Evolutionary conservation across 495 filamentous ascomycete genomes (phyloP).

Genomic region (Glutinoglossum americanum): DNA sequence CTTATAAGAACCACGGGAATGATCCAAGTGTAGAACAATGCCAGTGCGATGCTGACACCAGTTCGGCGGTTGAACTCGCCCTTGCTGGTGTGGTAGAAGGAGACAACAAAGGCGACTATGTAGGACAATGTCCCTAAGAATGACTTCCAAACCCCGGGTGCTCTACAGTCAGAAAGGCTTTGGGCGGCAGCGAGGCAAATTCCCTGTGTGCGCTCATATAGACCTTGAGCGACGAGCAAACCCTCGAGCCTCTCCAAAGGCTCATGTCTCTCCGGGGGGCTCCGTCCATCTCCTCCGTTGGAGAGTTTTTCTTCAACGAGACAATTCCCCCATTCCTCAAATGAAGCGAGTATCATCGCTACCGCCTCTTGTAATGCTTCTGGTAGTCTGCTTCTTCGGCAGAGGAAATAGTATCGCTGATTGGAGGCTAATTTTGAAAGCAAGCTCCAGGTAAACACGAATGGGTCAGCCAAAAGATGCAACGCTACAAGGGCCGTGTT

Average conservation of each 20-base stretch:
- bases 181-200: not conserved
- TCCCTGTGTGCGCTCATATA: too few species aligned
- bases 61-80: not conserved
- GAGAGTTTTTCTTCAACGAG: not conserved
- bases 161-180: not conserved
- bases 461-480: not conserved
- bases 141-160: not conserved
- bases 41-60: not conserved
- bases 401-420: not conserved
- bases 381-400: not conserved
- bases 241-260: too few species aligned
- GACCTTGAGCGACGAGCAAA: too few species aligned
- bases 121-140: not conserved
- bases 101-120: not conserved
- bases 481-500: not conserved
- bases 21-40: not conserved
- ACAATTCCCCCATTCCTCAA: not conserved
- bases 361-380: not conserved
- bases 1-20: not conserved
- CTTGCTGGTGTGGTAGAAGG: not conserved
- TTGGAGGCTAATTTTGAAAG: not conserved
- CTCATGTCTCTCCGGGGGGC: too few species aligned
- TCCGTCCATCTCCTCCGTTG: too few species aligned
- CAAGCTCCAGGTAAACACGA: not conserved
- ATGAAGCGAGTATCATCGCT: not conserved